Percentiles rank a stretch among this genome's conserved stretches.
Conservation (phyloP, 495 filamentous ascomycete species). For the Extremus antarcticus region DNA sequence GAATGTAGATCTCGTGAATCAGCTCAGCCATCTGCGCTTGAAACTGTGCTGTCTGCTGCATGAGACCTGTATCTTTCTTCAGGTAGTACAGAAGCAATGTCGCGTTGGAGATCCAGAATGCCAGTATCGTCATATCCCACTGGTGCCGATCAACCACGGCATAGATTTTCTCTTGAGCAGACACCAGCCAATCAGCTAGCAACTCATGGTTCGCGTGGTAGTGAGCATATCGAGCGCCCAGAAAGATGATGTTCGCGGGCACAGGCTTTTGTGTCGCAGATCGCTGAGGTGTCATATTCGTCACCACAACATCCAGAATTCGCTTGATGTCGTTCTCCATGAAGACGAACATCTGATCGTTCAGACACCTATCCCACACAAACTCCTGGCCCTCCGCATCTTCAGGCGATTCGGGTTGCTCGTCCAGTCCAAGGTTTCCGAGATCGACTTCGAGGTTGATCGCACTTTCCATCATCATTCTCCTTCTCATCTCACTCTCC, state of each 20-base stretch:
- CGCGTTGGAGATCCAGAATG: constrained; percentile 98
- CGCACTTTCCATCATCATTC: constrained; percentile 99
- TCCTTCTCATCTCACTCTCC: constrained; percentile 86
- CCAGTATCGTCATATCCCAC: constrained; percentile 99
- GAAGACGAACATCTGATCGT: constrained; percentile 99
- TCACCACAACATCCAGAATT: constrained; percentile 92
- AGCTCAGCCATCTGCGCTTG: constrained; percentile 89
- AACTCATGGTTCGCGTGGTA: constrained; percentile 88
- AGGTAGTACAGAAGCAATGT: constrained; percentile 91
- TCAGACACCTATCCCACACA: constrained; percentile 89
- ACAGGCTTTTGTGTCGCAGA: constrained; percentile 95
- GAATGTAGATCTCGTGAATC: constrained; percentile 96
- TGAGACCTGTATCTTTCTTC: constrained; percentile 80
- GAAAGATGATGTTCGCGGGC: constrained; percentile 90
- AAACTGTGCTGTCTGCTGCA: constrained; percentile 74
- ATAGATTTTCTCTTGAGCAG: constrained; percentile 93
- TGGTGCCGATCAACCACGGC: constrained; percentile 86
- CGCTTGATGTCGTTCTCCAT: constrained; percentile 83
- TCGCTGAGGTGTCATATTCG: constrained; percentile 93
- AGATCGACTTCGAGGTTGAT: constrained; percentile 95
- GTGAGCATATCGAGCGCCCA: constrained; percentile 90
- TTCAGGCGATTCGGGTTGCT: constrained; percentile 79
- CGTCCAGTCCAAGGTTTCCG: constrained; percentile 90
- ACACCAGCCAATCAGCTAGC: constrained; percentile 64
- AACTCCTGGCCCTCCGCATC: constrained; percentile 89